phyloP scores from a whole-genome alignment of 78 protist genomes.

The Tieghemostelium lacteum region DNA sequence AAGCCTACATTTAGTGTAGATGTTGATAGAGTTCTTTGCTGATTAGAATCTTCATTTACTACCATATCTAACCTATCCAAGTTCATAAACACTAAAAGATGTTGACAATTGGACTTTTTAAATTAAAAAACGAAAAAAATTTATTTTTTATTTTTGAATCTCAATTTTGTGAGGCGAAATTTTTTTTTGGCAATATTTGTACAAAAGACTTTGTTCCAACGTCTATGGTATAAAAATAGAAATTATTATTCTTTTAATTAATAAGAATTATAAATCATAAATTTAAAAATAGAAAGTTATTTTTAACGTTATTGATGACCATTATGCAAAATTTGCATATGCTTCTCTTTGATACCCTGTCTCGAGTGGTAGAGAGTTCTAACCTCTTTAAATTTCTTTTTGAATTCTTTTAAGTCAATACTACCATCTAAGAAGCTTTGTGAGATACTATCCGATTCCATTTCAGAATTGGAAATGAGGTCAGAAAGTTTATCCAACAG shows the following conservation, averaged over 20 bases:
- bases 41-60: neutral
- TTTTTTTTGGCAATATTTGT: too few species aligned
- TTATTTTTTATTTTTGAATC: too few species aligned
- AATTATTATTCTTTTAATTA: too few species aligned
- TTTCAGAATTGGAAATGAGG: neutral
- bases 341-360: constrained; percentile 28
- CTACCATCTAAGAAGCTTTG: constrained; percentile 34
- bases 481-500: constrained; percentile 35
- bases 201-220: too few species aligned
- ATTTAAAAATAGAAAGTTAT: too few species aligned
- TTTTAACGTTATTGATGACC: too few species aligned
- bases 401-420: constrained; percentile 65
- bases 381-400: constrained; percentile 61
- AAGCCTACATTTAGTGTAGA: neutral
- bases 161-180: too few species aligned
- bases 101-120: neutral
- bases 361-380: constrained; percentile 50
- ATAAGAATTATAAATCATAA: too few species aligned
- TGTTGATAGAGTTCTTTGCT: neutral
- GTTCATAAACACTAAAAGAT: neutral
- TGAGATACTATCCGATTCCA: constrained; percentile 34
- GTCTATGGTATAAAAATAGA: too few species aligned
- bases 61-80: neutral
- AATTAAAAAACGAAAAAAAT: too few species aligned
- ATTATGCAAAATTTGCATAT: too few species aligned